Conservation (phyloP, 208 protist species). For the Wallacemonas sp. region DNA sequence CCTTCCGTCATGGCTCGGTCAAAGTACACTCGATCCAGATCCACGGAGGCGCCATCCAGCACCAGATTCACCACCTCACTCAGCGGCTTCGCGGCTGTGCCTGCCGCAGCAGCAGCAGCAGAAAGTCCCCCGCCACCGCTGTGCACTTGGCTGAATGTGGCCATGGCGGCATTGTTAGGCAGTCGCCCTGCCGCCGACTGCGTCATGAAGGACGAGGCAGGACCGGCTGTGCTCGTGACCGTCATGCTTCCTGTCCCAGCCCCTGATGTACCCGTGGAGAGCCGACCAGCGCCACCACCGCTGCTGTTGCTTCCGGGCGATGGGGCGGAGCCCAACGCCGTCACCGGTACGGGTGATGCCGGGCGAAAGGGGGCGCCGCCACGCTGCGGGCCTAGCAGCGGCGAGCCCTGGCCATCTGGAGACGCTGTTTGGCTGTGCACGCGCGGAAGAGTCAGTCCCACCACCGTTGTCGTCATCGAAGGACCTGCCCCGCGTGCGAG, state of each 20-base stretch:
- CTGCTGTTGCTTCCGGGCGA: no score
- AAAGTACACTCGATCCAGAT: slow-evolving; percentile 35
- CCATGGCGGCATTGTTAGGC: background rate
- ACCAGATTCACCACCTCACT: slow-evolving; percentile 7
- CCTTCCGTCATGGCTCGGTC: slow-evolving; percentile 35
- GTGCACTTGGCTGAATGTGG: no score
- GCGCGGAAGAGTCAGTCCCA: background rate
- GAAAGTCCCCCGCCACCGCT: no score
- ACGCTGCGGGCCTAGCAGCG: background rate
- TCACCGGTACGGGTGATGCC: background rate
- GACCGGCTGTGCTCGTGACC: no score
- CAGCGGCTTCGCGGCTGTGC: slow-evolving; percentile 5
- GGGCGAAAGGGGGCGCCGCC: background rate
- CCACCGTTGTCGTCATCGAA: background rate
- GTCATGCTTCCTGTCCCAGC: no score
- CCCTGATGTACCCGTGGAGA: background rate
- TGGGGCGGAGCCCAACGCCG: no score
- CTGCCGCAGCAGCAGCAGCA: no score
- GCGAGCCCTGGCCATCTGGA: background rate
- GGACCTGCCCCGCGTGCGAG: no score
- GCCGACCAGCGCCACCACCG: no score
- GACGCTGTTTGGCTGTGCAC: background rate
- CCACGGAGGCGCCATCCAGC: slow-evolving; percentile 9
- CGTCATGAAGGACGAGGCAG: no score
- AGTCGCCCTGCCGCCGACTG: no score